Percentiles rank a stretch among this genome's conserved stretches.
phyloP scores from a whole-genome alignment of 75 land plant species.

The Cryptomeria japonica region DNA sequence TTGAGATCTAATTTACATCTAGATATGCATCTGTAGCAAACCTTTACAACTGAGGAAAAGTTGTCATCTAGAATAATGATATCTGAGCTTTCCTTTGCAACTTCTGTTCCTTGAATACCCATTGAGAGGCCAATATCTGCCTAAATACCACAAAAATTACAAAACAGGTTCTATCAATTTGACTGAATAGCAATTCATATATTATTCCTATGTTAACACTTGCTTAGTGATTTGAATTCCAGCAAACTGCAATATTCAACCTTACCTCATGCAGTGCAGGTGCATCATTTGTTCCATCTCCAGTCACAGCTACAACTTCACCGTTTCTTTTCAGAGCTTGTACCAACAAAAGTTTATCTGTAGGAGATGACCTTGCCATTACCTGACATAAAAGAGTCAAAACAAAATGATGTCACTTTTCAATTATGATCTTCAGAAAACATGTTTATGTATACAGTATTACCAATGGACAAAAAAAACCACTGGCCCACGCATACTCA shows the following conservation, averaged over 20 bases:
- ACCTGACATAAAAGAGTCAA: constrained; percentile 45
- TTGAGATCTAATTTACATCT: not conserved
- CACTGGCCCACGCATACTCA: not conserved
- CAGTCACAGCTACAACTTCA: constrained; percentile 95
- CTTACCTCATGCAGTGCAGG: constrained; percentile 95
- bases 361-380: constrained; percentile 99
- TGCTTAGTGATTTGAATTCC: not conserved
- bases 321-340: constrained; percentile 79
- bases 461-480: not conserved
- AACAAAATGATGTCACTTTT: not conserved
- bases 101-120: constrained; percentile 99
- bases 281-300: constrained; percentile 99
- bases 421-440: not conserved
- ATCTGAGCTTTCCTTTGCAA: constrained; percentile 97
- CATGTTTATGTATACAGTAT: not conserved
- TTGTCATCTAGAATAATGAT: constrained; percentile 96
- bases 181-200: not conserved
- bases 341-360: constrained; percentile 88
- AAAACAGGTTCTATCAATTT: constrained; percentile 13
- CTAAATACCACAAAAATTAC: constrained; percentile 30
- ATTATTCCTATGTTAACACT: not conserved
- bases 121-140: constrained; percentile 97
- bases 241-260: not conserved
- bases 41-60: constrained; percentile 99
- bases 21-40: constrained; percentile 16